Evolutionary conservation across 2,329 filamentous ascomycete genomes (phyloP), one percentile per base, ranked within the genome.

Genomic region (Ophiostoma perfectum): DNA sequence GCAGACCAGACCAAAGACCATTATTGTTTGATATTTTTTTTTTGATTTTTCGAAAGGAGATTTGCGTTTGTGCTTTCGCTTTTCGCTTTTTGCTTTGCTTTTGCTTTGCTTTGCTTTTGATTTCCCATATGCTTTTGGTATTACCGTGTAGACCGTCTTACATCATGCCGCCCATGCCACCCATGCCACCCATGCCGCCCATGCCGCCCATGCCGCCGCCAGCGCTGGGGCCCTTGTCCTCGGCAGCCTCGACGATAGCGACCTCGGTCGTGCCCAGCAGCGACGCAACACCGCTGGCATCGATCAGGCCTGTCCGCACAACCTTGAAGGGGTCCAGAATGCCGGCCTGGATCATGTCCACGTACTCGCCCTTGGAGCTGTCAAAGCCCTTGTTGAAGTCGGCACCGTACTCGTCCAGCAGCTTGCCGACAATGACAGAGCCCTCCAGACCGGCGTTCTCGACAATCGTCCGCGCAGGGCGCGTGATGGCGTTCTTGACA

Each of bases 291-390:
- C 95, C 95, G 77, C 90, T 94, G 75, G 95, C 95, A 76, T 99
- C 95, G 76, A 93, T 87, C 70, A 99, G 89, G 77, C 92, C 94
- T 72, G 95, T 99, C 76, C 95, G 93, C 77, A 99, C 95, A 75
- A 99, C 95, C 91, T 99, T 99, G 86, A 99, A 91, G 73, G 95
- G 95, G 80, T 99, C 95, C 70, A 99, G 90, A 80, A 99, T 99
- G 90, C 95, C 95, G 74, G 92, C 88, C 72, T 86, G 80, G 77
- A 99, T 97, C 95, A 99, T 98, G 84, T 99, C 94, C 74, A 97
- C 93, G 82, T 97, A 99, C 84, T 98, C 91, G 81, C 94, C 93
- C 85, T 93, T 97, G 79, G 92, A 83, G 82, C 91, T 95, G 86
- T 99, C 92, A 83, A 92, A 99, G 73, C 95, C 95, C 85, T 90